Percentiles rank a stretch among this genome's conserved stretches.
Evolutionary conservation across 129 eudicot genomes (phyloP).

Genomic region (Daucus carota): DH1_v3.0 NC_030387.2:39089001-39089500

Average conservation of each 20-base stretch:
- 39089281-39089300: conserved; percentile 17
- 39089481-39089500: conserved; percentile 77
- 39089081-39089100: background rate
- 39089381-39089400: background rate
- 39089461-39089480: conserved; percentile 71
- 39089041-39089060: background rate
- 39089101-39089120: background rate
- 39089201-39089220: conserved; percentile 24
- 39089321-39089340: background rate
- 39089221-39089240: conserved; percentile 26
- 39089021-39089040: background rate
- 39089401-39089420: conserved; percentile 11
- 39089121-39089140: background rate
- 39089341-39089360: background rate
- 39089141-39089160: background rate
- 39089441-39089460: conserved; percentile 86
- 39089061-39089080: background rate
- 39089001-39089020: background rate
- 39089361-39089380: background rate
- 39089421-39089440: conserved; percentile 31
- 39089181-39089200: conserved; percentile 20
- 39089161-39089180: background rate
- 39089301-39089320: background rate
- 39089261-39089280: conserved; percentile 67
- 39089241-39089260: conserved; percentile 56